These are phyloP conservation scores for Phaseolus lunatus DNA, from an alignment of 306 rosid species.

Conservation along the genomic window DNA sequence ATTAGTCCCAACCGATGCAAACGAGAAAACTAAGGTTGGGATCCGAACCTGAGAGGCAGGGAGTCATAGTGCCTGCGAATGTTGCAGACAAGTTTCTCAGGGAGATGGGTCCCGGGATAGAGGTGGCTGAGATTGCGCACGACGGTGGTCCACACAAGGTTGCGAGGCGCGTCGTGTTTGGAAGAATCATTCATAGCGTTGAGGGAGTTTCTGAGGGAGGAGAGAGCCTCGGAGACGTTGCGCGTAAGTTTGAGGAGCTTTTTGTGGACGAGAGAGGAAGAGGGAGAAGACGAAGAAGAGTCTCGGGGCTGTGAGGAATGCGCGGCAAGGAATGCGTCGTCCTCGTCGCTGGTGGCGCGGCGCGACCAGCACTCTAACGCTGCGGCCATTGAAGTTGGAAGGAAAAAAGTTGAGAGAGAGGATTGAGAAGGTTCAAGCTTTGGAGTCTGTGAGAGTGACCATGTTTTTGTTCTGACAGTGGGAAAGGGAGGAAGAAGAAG, in stretches of 20 bases:
- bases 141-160: neutral
- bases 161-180: slow-evolving; percentile 54
- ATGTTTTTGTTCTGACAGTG: neutral
- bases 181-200: slow-evolving; percentile 35
- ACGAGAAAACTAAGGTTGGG: neutral
- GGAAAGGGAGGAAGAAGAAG: too few species aligned
- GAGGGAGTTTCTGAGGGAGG: slow-evolving; percentile 76
- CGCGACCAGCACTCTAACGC: slow-evolving; percentile 96
- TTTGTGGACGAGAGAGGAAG: slow-evolving; percentile 71
- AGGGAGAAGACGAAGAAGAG: slow-evolving; percentile 32
- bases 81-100: slow-evolving; percentile 86
- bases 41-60: slow-evolving; percentile 67
- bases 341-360: slow-evolving; percentile 70
- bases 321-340: slow-evolving; percentile 60
- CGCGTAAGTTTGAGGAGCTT: slow-evolving; percentile 74
- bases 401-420: neutral
- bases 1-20: too few species aligned
- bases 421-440: neutral
- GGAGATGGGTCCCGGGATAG: slow-evolving; percentile 90
- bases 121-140: slow-evolving; percentile 76
- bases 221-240: slow-evolving; percentile 81
- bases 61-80: slow-evolving; percentile 91
- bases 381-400: slow-evolving; percentile 58
- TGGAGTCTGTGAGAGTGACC: neutral
- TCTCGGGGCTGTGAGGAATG: slow-evolving; percentile 57